A percentile compares a stretch with the other conserved stretches of the same genome.
These are phyloP conservation scores for Aulographum hederae DNA, from an alignment of 2,329 filamentous ascomycete species.

Conservation along the genomic window DNA sequence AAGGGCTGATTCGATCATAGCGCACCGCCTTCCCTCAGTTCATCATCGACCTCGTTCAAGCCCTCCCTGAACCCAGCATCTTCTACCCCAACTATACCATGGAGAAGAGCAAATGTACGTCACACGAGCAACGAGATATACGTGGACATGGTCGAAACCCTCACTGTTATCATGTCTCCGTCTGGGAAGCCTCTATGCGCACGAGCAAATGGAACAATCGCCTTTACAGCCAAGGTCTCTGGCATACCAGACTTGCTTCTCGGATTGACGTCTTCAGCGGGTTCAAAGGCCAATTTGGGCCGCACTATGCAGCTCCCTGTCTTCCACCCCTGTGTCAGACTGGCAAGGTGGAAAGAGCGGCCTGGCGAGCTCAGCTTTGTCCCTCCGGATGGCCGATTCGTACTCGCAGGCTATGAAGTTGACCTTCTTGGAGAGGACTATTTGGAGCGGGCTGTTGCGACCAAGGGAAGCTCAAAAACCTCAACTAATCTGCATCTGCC, in stretches of 20 bases:
- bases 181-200: conserved; percentile 77
- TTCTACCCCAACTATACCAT: conserved; percentile 43
- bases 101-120: conserved; percentile 78
- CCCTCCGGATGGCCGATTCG: conserved; percentile 84
- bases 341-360: conserved; percentile 75
- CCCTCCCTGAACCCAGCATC: background rate
- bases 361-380: conserved; percentile 91
- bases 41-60: background rate
- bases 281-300: conserved; percentile 58
- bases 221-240: conserved; percentile 87
- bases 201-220: conserved; percentile 79
- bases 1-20: background rate
- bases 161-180: conserved; percentile 75
- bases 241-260: conserved; percentile 83
- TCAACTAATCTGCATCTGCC: conserved; percentile 57
- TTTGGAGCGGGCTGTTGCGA: conserved; percentile 8
- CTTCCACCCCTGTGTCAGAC: conserved; percentile 85
- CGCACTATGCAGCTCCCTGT: conserved; percentile 72
- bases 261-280: conserved; percentile 53
- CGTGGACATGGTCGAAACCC: conserved; percentile 82
- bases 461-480: conserved; percentile 3
- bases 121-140: conserved; percentile 97
- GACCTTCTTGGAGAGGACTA: conserved; percentile 61
- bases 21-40: too few relatives aligned
- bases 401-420: conserved; percentile 85